Evolutionary conservation across 2,329 filamentous ascomycete species (phyloP), one percentile per base, ranked within the genome.

Genomic region (Fusarium piperis): DNA sequence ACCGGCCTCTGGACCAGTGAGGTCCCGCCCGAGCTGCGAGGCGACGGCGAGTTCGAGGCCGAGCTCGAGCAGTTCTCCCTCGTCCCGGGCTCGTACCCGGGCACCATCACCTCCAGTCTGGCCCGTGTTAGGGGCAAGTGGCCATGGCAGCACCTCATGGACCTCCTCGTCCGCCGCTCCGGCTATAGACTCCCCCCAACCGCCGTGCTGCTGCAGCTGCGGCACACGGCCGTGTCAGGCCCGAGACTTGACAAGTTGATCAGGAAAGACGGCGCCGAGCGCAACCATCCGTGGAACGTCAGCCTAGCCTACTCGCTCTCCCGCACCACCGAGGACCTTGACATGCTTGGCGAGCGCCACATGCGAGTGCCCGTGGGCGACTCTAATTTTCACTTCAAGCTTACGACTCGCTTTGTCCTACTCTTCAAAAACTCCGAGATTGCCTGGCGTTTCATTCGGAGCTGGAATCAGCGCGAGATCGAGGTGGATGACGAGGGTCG

Each of bases 391-490:
- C 56, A 55, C 33, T 68, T 73, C 28, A 76, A 72, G 44, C 56
- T 74, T 2, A 35, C 59, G 20, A 64, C 73, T 6, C 77, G 80
- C 6, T 83, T 82, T 62, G 67, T 83, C 30, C 52, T 84, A 10
- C 74, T 78, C 3, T 82, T 78, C 62, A 68, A 75, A 16, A 76
- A 76, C 33, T 74, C 78, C 4, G 65, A 67, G 20, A 79, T 81
- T 46, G 83, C 82, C 2, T 77, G 80, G 67, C 77, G 82, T 15
- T 84, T 85, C 63, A 79, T 83, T 48, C 79, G 83, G n/a, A 70
- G 70, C 55, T 85, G 83, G 83, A 83, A 85, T 59, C 76, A 78
- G 56, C 79, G 79, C 28, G 75, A 72, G 52, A 59, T 83, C 6
- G 65, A 70, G 12, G 62, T 60, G n/a, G 68, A 70, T 3, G 44